Evolutionary conservation across 73 alveolate species (phyloP), one percentile per base, ranked within the genome.

Genomic region (Paramecium sonneborni): DNA sequence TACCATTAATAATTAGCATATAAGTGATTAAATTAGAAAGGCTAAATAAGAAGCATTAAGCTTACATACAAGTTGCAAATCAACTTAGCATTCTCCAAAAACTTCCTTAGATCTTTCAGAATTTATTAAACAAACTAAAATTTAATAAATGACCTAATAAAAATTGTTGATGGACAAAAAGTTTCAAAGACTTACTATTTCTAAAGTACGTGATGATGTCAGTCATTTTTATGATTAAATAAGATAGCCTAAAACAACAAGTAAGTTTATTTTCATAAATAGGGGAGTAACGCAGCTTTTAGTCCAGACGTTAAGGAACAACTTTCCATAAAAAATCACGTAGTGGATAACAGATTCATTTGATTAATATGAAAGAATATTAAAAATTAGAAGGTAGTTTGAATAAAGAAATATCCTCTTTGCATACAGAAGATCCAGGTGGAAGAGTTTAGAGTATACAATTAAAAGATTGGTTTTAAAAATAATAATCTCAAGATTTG

Each of bases 121-220:
- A 32, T 62, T 62, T 62, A 62, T 62, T 32, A 62, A 62, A 26
- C 44, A 62, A 62, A 62, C 84, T 62, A 62, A 62, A 62, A 62
- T 62, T 8, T 32, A 62, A 32, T 62, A 62, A 32, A 30, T 62
- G 44, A 62, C 48, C 26, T 44, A 62, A 62, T 62, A 62, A 26
- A 79, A 79, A 44, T 43, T 79, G 69, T 26, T 30, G 55, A 39
- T 57, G 26, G 90, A 79, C 24, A 39, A 39, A 39, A 79, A 79
- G 76, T 79, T 79, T 24, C 26, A 79, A 39, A 23, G 18, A 21
- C 55, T 79, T 9, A 14, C 34, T 4, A 79, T 79, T 44, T 24
- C 74, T 2, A 79, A 79, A 26, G 90, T 79, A 2, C 46, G 90
- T 11, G 90, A 79, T 23, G 90, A 79, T 79, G 90, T 79, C 5